Evolutionary conservation across 768 basidiomycete species (phyloP).

Genomic region (Piloderma croceum): DNA sequence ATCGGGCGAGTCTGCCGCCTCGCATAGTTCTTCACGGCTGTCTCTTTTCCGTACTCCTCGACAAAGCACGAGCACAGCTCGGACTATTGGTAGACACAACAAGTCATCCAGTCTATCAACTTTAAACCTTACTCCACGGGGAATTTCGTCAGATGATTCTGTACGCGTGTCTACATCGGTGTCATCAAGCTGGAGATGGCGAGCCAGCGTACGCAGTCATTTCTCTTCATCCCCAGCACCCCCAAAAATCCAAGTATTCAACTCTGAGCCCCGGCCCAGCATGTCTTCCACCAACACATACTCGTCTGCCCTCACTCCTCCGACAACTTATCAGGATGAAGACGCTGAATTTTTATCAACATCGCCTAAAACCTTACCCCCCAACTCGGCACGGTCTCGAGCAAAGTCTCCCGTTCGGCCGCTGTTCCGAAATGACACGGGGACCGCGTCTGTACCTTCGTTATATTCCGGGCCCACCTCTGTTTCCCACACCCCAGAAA

Average conservation of each 20-base stretch:
- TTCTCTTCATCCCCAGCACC: constrained; percentile 48
- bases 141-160: constrained; percentile 5
- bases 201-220: constrained; percentile 62
- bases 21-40: constrained; percentile 33
- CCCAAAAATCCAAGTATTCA: constrained; percentile 35
- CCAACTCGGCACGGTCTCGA: constrained; percentile 27
- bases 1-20: constrained; percentile 28
- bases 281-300: constrained; percentile 57
- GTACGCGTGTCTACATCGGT: constrained; percentile 8
- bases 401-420: constrained; percentile 19
- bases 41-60: constrained; percentile 41
- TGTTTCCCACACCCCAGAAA: too few species aligned
- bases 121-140: constrained; percentile 22
- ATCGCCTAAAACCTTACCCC: constrained; percentile 27
- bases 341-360: constrained; percentile 35
- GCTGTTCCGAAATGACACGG: too few species aligned
- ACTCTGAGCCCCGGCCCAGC: constrained; percentile 46
- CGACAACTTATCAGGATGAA: constrained; percentile 36
- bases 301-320: constrained; percentile 37
- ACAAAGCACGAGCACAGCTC: neutral
- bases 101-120: constrained; percentile 48
- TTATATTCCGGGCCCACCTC: too few species aligned
- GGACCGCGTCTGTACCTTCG: too few species aligned
- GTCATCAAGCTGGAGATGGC: constrained; percentile 43
- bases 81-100: constrained; percentile 27